Evolutionary conservation across 306 rosid genomes (phyloP), one percentile per base, ranked within the genome.

Genomic region (Pyrus pyrifolia): DNA sequence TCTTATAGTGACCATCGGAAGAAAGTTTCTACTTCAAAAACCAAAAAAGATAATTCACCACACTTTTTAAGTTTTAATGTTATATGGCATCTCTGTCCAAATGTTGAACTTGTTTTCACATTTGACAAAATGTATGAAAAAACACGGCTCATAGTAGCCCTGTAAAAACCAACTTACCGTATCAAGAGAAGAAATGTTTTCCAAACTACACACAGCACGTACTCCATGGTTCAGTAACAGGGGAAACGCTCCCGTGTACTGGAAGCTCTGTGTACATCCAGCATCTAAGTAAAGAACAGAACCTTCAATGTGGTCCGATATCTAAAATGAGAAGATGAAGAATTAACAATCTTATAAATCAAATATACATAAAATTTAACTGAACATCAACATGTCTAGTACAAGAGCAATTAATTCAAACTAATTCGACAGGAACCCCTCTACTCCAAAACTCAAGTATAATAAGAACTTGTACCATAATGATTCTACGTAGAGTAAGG

Each of bases 251-350:
- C 89, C 97, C 35, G 78, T 84, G 81, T 82, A 81, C 62, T 91
- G 98, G 83, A 93, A 93, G 81, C 97, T 91, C 81, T 93, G 94
- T 2, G 89, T 82, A 49, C 87, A 78, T 52, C 98, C 98, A 72
- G 93, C 94, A 87, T 93, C 98, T 61, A 93, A 78, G 83, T 91
- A 91, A 80, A 93, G 81, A 81, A 88, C 53, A 58, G 90, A 82
- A 76, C 87, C 98, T 78, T 90, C 88, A 80, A 93, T 78, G 78
- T 88, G 84, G 82, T 91, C 97, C 31, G 97, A 84, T 81, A 88
- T 87, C 98, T 93, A 83, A 67, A 78, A 58, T 75, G 12, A 42
- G 17, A 13, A 31, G 23, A 6, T 2, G 13, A 69, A 10, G 15
- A 75, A 12, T 63, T 55, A 12, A 9, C 58, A 46, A 11, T 62